Base-by-base conservation (phyloP, 768 basidiomycete species). In the Thelephora ganbajun region DNA sequence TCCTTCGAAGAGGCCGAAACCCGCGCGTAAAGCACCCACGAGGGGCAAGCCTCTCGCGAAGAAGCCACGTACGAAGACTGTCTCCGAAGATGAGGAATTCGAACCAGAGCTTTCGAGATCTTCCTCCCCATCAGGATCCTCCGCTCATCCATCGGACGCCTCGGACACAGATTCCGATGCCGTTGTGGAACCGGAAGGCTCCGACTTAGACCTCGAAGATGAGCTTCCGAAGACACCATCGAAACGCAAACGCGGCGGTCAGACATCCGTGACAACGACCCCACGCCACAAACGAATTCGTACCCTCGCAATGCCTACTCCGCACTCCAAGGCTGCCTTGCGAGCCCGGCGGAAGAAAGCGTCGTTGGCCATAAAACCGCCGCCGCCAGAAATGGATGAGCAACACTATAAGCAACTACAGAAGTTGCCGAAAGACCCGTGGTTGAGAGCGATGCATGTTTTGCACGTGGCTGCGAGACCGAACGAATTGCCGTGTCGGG, bases 381-480 rank as follows among this genome's bases (percentile, higher is more conserved):
- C 63, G 39, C 56, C 63, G 13, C 63, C 63, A 1, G 65, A 65
- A 46, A 51, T 60, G 14, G 59, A 63, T 16, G 61, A 60, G 51
- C 64, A 66, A 14, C 44, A 52, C 51, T 59, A 60, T 51, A 69
- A 46, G 55, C 63, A 55, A 16, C 53, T 74, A 58, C 68, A 66
- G 20, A 74, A 73, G 51, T 61, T 88, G 2, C 80, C 83, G 2
- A 60, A 70, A 35, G 84, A 93, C 56, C 80, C 89, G 2, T 94
- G 86, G 78, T 61, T 91, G 47, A 73, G 90, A 7, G 83, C 89
- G 5, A 86, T 94, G 80, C 82, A 91, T 59, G 76, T 89, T 11
- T 62, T 98, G 43, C 96, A 98, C 59, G 96, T 98, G 12, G 89
- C 88, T 1, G 86, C 88, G 45, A 75, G 93, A 6, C 94, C 96